Evolutionary conservation across 257 asterid species (phyloP).

Genomic region (Solanum commersonii): DNA sequence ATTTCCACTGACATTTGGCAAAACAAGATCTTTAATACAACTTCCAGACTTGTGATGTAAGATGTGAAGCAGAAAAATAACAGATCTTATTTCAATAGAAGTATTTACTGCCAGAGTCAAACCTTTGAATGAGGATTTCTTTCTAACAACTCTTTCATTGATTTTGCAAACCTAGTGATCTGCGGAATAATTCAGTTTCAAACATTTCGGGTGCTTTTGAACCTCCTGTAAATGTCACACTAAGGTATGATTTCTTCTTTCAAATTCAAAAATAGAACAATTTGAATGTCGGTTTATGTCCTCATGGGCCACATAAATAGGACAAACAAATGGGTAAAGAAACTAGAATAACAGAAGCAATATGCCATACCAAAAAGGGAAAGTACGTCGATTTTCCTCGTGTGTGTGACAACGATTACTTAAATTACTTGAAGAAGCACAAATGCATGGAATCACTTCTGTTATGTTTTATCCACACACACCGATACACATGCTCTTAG

Average conservation of each 20-base stretch:
- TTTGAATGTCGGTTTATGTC: not conserved
- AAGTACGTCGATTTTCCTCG: not conserved
- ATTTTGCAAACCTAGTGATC: constrained; percentile 20
- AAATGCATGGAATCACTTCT: not conserved
- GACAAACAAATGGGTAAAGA: not conserved
- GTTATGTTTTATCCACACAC: not conserved
- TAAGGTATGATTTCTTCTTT: constrained; percentile 20
- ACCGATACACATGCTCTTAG: not conserved
- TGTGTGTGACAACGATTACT: not conserved
- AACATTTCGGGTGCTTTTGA: constrained; percentile 24
- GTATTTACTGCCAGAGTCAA: not conserved
- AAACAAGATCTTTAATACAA: constrained; percentile 21
- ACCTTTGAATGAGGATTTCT: not conserved
- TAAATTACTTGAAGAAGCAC: not conserved
- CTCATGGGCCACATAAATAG: not conserved
- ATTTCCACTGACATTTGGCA: constrained; percentile 23
- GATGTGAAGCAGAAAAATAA: not conserved
- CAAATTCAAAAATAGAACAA: not conserved
- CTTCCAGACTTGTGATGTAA: constrained; percentile 27
- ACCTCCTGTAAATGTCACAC: constrained; percentile 32
- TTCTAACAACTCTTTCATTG: constrained; percentile 1
- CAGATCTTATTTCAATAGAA: not conserved
- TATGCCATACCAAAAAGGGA: not conserved
- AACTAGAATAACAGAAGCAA: not conserved
- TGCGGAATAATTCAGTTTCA: constrained; percentile 23